Conservation (phyloP, 768 basidiomycete species). For the Leccinum uliginosum region DNA sequence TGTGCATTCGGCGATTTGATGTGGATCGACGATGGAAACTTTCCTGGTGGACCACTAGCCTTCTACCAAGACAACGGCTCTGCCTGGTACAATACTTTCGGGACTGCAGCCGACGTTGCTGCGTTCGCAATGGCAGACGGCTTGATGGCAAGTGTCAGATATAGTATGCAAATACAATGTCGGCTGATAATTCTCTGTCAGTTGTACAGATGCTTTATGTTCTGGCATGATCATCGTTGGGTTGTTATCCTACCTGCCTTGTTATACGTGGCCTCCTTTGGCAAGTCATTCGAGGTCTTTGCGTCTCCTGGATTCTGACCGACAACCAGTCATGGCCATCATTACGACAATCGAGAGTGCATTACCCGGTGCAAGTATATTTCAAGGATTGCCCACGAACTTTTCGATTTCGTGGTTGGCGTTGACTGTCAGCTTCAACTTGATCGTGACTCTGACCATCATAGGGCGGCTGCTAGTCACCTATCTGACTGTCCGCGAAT, state of each 20-base stretch:
- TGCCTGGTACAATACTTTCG: background rate
- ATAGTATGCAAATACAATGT: background rate
- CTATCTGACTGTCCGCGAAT: background rate
- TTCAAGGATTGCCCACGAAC: background rate
- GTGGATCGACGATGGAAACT: background rate
- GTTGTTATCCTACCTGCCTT: background rate
- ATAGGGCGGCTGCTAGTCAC: background rate
- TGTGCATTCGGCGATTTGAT: background rate
- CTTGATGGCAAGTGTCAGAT: background rate
- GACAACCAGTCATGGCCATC: background rate
- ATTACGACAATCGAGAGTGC: background rate
- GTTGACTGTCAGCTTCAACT: background rate
- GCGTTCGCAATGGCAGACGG: background rate
- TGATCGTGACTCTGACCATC: background rate
- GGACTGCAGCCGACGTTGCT: background rate
- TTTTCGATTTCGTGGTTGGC: background rate
- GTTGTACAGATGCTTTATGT: background rate
- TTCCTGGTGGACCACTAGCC: background rate
- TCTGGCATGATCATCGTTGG: background rate
- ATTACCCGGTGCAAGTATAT: background rate
- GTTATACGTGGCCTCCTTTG: background rate
- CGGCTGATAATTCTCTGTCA: background rate
- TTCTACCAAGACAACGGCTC: background rate
- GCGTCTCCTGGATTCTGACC: background rate
- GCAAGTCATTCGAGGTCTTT: background rate